Percentiles rank a stretch among this genome's conserved stretches.
phyloP scores from a whole-genome alignment of 2,329 filamentous ascomycete species.

The Parastagonospora avenae region DNA sequence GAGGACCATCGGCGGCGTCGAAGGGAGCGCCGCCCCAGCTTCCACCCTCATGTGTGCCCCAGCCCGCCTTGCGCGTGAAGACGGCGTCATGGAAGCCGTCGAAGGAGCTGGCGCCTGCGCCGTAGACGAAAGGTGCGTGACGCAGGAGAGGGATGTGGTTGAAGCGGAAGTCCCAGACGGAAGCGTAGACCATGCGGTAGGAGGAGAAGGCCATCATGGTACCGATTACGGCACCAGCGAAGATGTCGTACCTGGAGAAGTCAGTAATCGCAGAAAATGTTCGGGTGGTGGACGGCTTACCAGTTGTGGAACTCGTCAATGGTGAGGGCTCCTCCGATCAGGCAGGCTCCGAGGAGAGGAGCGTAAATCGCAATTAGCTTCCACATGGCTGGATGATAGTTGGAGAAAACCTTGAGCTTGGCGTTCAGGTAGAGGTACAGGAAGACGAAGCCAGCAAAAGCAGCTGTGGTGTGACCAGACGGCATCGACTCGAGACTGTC shows the following conservation, averaged over 20 bases:
- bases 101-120: slow-evolving; percentile 44
- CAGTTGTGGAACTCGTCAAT: slow-evolving; percentile 73
- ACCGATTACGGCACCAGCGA: slow-evolving; percentile 69
- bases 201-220: slow-evolving; percentile 67
- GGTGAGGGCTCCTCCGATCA: slow-evolving; percentile 72
- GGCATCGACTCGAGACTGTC: slow-evolving; percentile 74
- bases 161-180: slow-evolving; percentile 71
- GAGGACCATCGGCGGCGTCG: slow-evolving; percentile 48
- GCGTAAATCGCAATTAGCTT: slow-evolving; percentile 69
- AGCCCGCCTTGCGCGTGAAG: slow-evolving; percentile 65
- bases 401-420: slow-evolving; percentile 75
- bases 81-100: slow-evolving; percentile 59
- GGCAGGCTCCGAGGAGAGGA: slow-evolving; percentile 68
- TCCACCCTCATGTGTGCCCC: slow-evolving; percentile 56
- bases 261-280: background rate
- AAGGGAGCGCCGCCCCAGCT: slow-evolving; percentile 50
- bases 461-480: slow-evolving; percentile 74
- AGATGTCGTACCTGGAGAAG: slow-evolving; percentile 65
- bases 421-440: slow-evolving; percentile 76
- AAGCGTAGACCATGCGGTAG: slow-evolving; percentile 71
- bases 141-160: slow-evolving; percentile 70
- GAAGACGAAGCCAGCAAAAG: slow-evolving; percentile 73
- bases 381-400: slow-evolving; percentile 76
- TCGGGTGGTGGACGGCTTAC: background rate
- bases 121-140: slow-evolving; percentile 60